These are phyloP conservation scores for Pseudocercospora cruenta DNA, from an alignment of 2,329 filamentous ascomycete species.

Conservation along the genomic window DNA sequence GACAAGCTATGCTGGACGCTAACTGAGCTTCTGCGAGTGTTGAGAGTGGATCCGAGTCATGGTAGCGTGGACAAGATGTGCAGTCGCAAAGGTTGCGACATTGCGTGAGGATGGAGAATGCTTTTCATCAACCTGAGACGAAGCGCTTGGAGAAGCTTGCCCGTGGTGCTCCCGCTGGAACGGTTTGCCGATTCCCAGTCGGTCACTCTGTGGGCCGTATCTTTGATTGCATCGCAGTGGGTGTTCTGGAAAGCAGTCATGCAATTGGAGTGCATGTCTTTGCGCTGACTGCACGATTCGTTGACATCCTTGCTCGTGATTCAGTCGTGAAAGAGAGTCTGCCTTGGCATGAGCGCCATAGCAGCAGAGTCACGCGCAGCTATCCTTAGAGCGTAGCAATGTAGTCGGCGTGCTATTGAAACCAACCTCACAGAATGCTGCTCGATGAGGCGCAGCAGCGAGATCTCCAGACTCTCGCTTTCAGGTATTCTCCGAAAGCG, in stretches of 20 bases:
- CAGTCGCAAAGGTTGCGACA: background rate
- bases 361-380: background rate
- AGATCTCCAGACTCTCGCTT: background rate
- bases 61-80: constrained; percentile 2
- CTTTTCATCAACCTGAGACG: constrained; percentile 3
- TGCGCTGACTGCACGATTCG: background rate
- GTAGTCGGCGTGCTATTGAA: background rate
- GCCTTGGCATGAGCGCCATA: background rate
- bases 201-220: background rate
- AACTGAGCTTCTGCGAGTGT: background rate
- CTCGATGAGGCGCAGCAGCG: background rate
- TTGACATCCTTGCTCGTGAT: background rate
- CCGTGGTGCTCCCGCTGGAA: background rate
- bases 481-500: constrained; percentile 17
- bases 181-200: background rate
- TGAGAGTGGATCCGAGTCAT: constrained; percentile 6
- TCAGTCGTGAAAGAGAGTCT: background rate
- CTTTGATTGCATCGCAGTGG: constrained; percentile 1
- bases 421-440: background rate
- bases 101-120: background rate
- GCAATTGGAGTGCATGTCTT: background rate
- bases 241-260: background rate
- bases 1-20: constrained; percentile 10
- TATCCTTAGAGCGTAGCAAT: background rate
- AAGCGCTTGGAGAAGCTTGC: constrained; percentile 6